These are phyloP conservation scores for Phaseolus coccineus DNA, from an alignment of 331 rosid genomes.

Conservation along the genomic window DNA sequence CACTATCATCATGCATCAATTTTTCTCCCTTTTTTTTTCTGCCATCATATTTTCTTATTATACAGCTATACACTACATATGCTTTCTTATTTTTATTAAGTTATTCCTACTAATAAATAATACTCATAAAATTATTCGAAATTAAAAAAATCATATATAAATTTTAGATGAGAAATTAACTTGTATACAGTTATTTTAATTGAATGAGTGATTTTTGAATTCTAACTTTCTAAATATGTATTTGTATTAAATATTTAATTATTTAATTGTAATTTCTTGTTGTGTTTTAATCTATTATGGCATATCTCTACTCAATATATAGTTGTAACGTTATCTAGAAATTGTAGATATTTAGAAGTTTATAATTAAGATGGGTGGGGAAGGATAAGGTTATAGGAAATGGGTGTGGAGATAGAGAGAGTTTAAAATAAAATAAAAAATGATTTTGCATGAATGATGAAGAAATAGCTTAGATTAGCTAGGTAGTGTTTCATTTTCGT, in stretches of 20 bases:
- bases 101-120: not conserved
- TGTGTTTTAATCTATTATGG: too few relatives aligned
- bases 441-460: conserved; percentile 35
- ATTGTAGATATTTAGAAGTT: too few relatives aligned
- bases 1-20: conserved; percentile 13
- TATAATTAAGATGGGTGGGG: not conserved
- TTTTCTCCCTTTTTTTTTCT: not conserved
- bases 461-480: conserved; percentile 33
- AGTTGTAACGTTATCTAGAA: too few relatives aligned
- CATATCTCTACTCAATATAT: too few relatives aligned
- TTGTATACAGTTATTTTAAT: too few relatives aligned
- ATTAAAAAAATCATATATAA: not conserved
- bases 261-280: too few relatives aligned
- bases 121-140: not conserved
- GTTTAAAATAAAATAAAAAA: not conserved
- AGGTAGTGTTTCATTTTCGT: conserved; percentile 37
- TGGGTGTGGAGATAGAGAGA: not conserved
- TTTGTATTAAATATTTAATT: too few relatives aligned
- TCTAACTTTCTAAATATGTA: too few relatives aligned
- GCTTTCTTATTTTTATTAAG: not conserved
- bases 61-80: not conserved
- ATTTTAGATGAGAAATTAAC: too few relatives aligned
- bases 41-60: not conserved
- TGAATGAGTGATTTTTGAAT: too few relatives aligned
- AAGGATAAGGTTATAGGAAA: not conserved